These are phyloP conservation scores for Babesia gibsoni DNA, from an alignment of 169 alveolate species.

Conservation along the genomic window DNA sequence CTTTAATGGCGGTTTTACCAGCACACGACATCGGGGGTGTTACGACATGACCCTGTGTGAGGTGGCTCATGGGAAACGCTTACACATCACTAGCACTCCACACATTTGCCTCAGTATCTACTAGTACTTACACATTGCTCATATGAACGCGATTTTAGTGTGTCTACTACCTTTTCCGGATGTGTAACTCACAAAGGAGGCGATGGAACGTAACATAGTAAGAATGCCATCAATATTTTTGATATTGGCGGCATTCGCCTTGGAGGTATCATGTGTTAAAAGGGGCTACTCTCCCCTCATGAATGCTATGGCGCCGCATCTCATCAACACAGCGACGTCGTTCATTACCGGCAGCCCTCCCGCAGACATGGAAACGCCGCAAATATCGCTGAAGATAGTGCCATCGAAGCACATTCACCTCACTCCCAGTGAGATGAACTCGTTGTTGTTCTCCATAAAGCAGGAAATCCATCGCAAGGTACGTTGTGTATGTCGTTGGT, in stretches of 20 bases:
- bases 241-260: neutral
- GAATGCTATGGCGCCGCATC: constrained; percentile 18
- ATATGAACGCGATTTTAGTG: neutral
- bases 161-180: neutral
- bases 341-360: constrained; percentile 14
- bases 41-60: neutral
- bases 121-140: neutral
- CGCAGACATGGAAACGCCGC: constrained; percentile 47
- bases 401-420: constrained; percentile 59
- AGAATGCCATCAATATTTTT: neutral
- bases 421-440: constrained; percentile 66
- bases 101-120: neutral
- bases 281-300: neutral
- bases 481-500: neutral
- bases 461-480: constrained; percentile 64
- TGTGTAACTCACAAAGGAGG: neutral
- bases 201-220: neutral
- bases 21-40: constrained; percentile 19
- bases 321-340: constrained; percentile 20
- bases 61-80: neutral
- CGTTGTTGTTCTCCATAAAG: constrained; percentile 50
- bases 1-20: neutral
- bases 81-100: neutral
- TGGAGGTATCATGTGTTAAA: neutral
- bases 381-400: constrained; percentile 58